Base-by-base conservation (phyloP, 345 rosid genomes). In the Boechera stricta region DNA sequence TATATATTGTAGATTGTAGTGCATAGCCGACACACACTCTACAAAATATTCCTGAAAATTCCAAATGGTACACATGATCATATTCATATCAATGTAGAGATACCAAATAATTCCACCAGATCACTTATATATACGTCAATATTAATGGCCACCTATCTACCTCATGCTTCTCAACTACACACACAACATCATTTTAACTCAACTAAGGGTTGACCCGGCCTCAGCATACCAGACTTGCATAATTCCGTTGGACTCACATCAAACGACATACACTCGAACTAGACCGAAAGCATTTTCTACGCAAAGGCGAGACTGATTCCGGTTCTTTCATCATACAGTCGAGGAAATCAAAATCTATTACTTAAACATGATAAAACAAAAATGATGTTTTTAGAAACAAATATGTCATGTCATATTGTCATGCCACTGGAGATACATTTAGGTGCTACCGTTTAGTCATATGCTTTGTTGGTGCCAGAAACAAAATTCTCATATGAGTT, bases 11-110 rank as follows among this genome's bases (percentile, higher is more conserved):
- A 12, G 4, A 28, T 28, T 58, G 41, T 58, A 32, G 26, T 52
- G 4, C 61, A 53, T 12, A 66, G 57, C 18, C 47, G 58, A 52
- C 24, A 39, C 16, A 6, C 53, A 15, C 13, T 39, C 3, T 38
- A 53, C 33, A 26, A 29, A 44, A 45, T 2, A 44, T 69, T 28
- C 74, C 31, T 55, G 39, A 55, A 69, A 55, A 10, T 55, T 51
- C 13, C 15, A 53, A 68, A 53, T 53, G 31, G 7, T 9, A 68
- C 61, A 36, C 36, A 36, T 32, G 60, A 21, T 35, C 72, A 33
- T 28, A 2, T 2, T 33, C 35, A 24, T 67, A 51, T 51, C 47
- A 35, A 21, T 51, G 58, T 67, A 32, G 47, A 51, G 59, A 51
- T 48, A 48, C 38, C 56, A 32, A 32, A 32, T 16, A 16, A 12